These are phyloP conservation scores for Lichtheimia hyalospora DNA, from an alignment of 371 early-diverging fungal genomes.

Conservation along the genomic window DNA sequence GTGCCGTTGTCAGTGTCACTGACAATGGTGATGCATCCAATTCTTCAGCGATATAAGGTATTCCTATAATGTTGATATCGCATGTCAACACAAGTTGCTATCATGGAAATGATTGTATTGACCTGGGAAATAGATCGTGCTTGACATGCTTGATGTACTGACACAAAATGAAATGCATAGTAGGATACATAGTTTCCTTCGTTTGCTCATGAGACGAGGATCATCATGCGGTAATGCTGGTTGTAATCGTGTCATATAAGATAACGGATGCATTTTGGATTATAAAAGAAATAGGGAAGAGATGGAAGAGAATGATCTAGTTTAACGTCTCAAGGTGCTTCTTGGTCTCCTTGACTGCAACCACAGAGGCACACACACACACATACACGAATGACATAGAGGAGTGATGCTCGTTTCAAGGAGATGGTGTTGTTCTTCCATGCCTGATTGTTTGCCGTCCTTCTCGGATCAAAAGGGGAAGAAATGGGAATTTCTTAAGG, in stretches of 20 bases:
- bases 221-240: conserved; percentile 5
- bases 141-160: conserved; percentile 24
- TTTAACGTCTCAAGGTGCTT: background rate
- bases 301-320: background rate
- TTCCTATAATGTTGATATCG: conserved; percentile 16
- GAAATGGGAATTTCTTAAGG: no score
- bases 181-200: conserved; percentile 16
- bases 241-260: no score
- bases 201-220: conserved; percentile 18
- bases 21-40: conserved; percentile 47
- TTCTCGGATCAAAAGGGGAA: no score
- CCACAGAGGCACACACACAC: no score
- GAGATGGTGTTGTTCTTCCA: no score
- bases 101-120: background rate
- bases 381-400: no score
- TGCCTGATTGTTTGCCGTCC: no score
- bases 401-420: no score
- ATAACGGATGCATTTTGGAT: conserved; percentile 15
- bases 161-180: conserved; percentile 19
- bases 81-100: background rate
- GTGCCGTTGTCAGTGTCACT: conserved; percentile 55
- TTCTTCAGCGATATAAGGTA: conserved; percentile 46
- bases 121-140: conserved; percentile 30
- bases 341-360: background rate
- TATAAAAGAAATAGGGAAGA: background rate